Percentiles rank a stretch among this genome's conserved stretches.
These are phyloP conservation scores for Hericium erinaceus DNA, from an alignment of 768 basidiomycete species.

Conservation along the genomic window DNA sequence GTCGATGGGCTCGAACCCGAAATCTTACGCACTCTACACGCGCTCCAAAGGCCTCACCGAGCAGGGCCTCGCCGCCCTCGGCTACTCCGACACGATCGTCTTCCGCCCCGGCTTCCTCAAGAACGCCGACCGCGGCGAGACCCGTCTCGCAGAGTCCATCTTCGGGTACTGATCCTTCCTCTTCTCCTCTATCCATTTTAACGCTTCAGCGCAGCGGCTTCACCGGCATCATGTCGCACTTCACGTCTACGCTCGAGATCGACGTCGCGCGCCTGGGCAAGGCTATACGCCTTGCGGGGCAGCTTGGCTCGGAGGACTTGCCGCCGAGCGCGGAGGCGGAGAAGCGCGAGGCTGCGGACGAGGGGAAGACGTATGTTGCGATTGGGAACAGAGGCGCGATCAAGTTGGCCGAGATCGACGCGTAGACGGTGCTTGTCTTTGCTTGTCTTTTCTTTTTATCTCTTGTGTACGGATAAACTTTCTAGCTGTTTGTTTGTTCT, in stretches of 20 bases:
- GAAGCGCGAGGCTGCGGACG: constrained; percentile 13
- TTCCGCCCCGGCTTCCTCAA: constrained; percentile 53
- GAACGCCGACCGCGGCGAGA: constrained; percentile 35
- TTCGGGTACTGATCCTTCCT: constrained; percentile 23
- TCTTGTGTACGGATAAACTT: too few species aligned
- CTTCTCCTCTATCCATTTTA: background rate
- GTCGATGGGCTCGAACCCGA: constrained; percentile 33
- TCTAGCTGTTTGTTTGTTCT: too few species aligned
- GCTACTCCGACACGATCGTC: constrained; percentile 61
- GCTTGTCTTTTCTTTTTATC: too few species aligned
- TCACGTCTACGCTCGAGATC: constrained; percentile 1
- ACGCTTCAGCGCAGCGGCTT: background rate
- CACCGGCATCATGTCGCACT: constrained; percentile 1
- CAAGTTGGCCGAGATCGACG: background rate
- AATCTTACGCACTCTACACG: constrained; percentile 43
- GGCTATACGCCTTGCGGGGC: constrained; percentile 43
- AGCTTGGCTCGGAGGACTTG: constrained; percentile 40
- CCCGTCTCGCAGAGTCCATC: constrained; percentile 32
- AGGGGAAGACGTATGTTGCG: background rate
- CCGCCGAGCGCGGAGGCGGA: constrained; percentile 34
- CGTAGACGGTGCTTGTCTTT: background rate
- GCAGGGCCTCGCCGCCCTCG: constrained; percentile 49
- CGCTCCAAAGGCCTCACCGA: constrained; percentile 74
- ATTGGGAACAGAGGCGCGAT: background rate
- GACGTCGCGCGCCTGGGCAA: constrained; percentile 45